Evolutionary conservation across 1,284 basidiomycete species (phyloP).

Genomic region (Cutaneotrichosporon sp.): DNA sequence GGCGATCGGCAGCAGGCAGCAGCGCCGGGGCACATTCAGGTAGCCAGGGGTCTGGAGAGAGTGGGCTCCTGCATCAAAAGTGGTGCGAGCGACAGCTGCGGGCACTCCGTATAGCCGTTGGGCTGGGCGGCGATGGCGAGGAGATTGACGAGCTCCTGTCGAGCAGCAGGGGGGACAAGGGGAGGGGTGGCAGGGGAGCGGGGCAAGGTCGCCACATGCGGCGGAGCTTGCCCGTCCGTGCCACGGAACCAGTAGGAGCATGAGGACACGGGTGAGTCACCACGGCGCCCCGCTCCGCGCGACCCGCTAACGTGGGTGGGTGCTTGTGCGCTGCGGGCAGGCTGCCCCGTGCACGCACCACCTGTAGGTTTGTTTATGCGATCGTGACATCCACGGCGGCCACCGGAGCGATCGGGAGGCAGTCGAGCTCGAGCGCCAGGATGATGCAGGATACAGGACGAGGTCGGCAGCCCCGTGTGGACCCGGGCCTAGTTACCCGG

Average conservation of each 20-base stretch:
- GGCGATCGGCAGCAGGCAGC: neutral
- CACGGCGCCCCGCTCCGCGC: constrained; percentile 7
- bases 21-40: neutral
- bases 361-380: neutral
- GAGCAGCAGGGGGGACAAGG: neutral
- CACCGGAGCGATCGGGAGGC: neutral
- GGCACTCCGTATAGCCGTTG: constrained; percentile 3
- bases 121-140: neutral
- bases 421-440: neutral
- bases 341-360: neutral
- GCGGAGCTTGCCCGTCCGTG: constrained; percentile 8
- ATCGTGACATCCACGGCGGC: neutral
- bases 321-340: neutral
- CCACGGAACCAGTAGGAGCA: constrained; percentile 2
- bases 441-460: too few species aligned
- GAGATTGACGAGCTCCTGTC: neutral
- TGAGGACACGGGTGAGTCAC: constrained; percentile 2
- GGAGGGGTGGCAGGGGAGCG: too few species aligned
- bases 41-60: neutral
- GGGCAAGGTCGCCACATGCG: too few species aligned
- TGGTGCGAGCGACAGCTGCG: neutral
- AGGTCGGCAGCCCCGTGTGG: neutral
- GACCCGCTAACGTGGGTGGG: neutral
- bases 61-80: neutral
- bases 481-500: neutral